Evolutionary conservation across 768 basidiomycete species (phyloP), one percentile per base, ranked within the genome.

Genomic region (Tricholoma flavovirens): DNA sequence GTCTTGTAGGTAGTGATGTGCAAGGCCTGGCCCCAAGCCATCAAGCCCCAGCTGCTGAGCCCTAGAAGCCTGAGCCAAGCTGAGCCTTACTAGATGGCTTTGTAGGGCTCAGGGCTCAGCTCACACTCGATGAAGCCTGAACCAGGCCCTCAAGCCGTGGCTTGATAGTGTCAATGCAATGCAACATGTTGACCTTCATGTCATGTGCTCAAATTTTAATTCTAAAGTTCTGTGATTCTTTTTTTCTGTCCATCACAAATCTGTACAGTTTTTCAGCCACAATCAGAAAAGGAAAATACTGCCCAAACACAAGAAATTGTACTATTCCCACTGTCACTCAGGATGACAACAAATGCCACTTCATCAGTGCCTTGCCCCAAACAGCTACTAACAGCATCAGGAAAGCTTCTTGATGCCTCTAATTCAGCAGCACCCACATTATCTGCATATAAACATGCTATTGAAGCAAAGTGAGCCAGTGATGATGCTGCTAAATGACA

Each of bases 351-450:
- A 36, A 36, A 36, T 14, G 36, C 36, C 5, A 14, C 36, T n/a
- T 36, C 36, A 36, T 36, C 36, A 36, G 36, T 63, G 66, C 59
- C 67, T 59, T 3, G 64, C 63, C 10, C 35, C 35, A 36, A 36
- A 36, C 12, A 14, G 35, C 3, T n/a, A 36, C 15, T 36, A n/a
- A 36, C 35, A 36, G 35, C 35, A 36, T 36, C 12, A 14, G 35
- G 35, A 36, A 36, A 36, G 35, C 35, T 36, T 12, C 35, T 36
- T 36, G 35, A 36, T 36, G 35, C 35, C 12, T 36, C 35, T 12
- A 36, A 36, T n/a, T 36, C 12, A 5, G 35, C 35, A 14, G 35
- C 35, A 36, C 35, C 35, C 15, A 36, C 35, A 12, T 5, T 36
- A 1, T 36, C 35, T 36, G 35, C 35, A 1, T 14, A 36, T n/a